Conservation (phyloP, 139 green algal species). For the Auxenochlorella pyrenoidosa region DNA sequence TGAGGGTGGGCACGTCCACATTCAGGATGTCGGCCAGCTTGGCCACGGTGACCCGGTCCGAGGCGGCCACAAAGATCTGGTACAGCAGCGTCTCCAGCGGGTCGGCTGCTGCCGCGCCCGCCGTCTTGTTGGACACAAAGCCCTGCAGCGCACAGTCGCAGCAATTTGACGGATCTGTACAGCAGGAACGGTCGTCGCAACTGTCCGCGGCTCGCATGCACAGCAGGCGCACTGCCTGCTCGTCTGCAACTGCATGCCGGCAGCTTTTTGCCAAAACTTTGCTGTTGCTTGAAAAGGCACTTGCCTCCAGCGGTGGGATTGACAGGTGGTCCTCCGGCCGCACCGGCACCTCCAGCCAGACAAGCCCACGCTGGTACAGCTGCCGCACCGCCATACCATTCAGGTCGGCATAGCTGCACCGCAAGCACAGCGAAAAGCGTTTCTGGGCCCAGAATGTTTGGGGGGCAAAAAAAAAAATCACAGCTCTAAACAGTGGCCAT, state of each 20-base stretch:
- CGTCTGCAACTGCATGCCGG: too few species aligned
- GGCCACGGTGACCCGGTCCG: constrained; percentile 77
- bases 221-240: too few species aligned
- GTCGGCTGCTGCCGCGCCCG: constrained; percentile 62
- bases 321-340: constrained; percentile 80
- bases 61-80: constrained; percentile 90
- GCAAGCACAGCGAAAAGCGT: not conserved
- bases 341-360: constrained; percentile 92
- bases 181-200: too few species aligned
- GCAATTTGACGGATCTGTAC: too few species aligned
- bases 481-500: too few species aligned
- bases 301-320: constrained; percentile 86
- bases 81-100: constrained; percentile 93
- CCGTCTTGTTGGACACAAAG: constrained; percentile 93
- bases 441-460: not conserved
- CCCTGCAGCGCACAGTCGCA: constrained; percentile 53
- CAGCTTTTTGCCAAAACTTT: too few species aligned
- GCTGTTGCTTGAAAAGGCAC: not conserved
- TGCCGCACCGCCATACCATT: constrained; percentile 45
- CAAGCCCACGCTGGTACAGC: constrained; percentile 80
- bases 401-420: constrained; percentile 5
- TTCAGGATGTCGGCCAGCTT: constrained; percentile 69
- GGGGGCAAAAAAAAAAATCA: too few species aligned
- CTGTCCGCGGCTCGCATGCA: not conserved
- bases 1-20: constrained; percentile 38